Evolutionary conservation across 2,329 filamentous ascomycete species (phyloP), one percentile per base, ranked within the genome.

Genomic region (Colletotrichum cuscutae): DNA sequence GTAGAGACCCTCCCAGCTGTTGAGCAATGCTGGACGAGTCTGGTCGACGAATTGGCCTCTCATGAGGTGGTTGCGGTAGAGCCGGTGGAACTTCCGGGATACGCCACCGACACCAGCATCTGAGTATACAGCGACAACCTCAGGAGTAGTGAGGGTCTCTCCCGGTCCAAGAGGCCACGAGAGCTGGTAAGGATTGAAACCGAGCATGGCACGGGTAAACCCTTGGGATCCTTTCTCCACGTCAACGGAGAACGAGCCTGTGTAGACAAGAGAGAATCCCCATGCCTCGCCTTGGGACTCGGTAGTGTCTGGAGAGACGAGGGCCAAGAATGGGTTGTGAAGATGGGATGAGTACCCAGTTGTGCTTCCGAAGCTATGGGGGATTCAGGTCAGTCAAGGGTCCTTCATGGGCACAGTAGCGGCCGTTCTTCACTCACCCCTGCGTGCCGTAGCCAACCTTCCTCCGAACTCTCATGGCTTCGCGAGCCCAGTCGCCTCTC

Each of bases 181-280:
- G 0, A 91, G 83, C 67, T 92, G 90, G 8, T 86, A 79, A 0
- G 89, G 87, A 75, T 92, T 92, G 63, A 92, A 81, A 8, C 91
- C 91, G 1, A 92, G 80, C 15, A 90, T 79, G 1, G 89, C 89
- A 3, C 91, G 87, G 0, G 90, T 89, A 70, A 90, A 84, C 0
- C 90, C 90, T 52, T 91, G 89, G 0, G 90, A 90, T 72, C 88
- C 87, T 66, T 89, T 89, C 76, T 92, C 90, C 0, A 91, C 86
- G n/a, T 89, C 86, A 0, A 88, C 88, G 1, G 86, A 82, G 75
- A 92, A 92, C 0, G 89, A 92, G 2, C 91, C 91, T 0, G 89
- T 89, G 79, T 92, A 93, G 22, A 93, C 83, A 2, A 92, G 84
- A 1, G 89, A 91, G 79, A 92, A 92, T 0, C 90, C 91, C 85